Conservation (phyloP, 352 stramenopile genomes). For the Pythium grandisporangium region DNA sequence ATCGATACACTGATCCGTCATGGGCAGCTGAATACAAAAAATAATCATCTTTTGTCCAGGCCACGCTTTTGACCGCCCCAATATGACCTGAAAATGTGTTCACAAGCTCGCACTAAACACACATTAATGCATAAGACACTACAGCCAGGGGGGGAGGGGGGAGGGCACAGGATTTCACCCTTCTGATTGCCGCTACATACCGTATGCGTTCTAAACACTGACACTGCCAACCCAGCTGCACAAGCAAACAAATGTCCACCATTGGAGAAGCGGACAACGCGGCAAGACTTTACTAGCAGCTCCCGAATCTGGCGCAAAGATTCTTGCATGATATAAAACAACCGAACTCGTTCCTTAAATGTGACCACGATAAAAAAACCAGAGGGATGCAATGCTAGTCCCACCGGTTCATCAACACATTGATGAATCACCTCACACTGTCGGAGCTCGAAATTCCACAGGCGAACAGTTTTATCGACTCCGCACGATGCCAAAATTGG, state of each 20-base stretch:
- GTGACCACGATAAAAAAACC: conserved; percentile 63
- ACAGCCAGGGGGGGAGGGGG: too few species aligned
- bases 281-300: conserved; percentile 56
- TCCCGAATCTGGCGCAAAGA: conserved; percentile 53
- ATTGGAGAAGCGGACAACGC: conserved; percentile 45
- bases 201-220: conserved; percentile 54
- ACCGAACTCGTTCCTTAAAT: conserved; percentile 71
- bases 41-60: conserved; percentile 62
- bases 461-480: conserved; percentile 70
- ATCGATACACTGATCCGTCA: conserved; percentile 78
- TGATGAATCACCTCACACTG: conserved; percentile 56
- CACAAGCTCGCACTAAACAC: conserved; percentile 33
- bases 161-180: too few species aligned
- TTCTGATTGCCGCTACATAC: too few species aligned
- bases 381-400: conserved; percentile 52
- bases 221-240: conserved; percentile 52
- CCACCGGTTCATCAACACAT: conserved; percentile 52
- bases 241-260: conserved; percentile 72
- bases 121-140: too few species aligned
- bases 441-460: conserved; percentile 83
- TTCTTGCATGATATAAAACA: conserved; percentile 69
- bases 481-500: conserved; percentile 77
- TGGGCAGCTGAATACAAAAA: conserved; percentile 71
- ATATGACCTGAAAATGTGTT: conserved; percentile 80
- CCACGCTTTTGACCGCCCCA: conserved; percentile 47